Conservation (phyloP, 163 green algal genomes). For the Chlamydomonas reinhardtii region DNA sequence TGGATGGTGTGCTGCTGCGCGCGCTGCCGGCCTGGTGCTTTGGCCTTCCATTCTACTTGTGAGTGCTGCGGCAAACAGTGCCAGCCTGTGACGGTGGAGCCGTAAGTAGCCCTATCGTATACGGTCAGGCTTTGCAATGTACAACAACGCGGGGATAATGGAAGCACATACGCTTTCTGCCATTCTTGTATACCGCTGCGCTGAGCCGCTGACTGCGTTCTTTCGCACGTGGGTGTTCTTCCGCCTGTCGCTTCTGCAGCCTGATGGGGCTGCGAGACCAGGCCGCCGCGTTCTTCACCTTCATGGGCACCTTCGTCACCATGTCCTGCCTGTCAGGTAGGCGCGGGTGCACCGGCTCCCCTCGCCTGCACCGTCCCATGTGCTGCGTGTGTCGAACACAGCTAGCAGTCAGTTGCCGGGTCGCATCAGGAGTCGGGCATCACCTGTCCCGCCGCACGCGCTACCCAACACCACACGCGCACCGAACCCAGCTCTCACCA, state of each 20-base stretch:
- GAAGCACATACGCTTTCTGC: too few relatives aligned
- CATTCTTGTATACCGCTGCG: too few relatives aligned
- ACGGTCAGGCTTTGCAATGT: too few relatives aligned
- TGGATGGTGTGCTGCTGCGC: conserved; percentile 75
- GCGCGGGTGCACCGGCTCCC: background rate
- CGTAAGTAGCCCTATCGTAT: background rate
- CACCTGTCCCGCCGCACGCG: background rate
- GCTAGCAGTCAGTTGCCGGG: too few relatives aligned
- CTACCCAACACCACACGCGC: background rate
- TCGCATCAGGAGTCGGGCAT: too few relatives aligned
- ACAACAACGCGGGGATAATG: too few relatives aligned
- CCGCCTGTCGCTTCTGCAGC: background rate
- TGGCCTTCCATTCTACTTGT: conserved; percentile 69
- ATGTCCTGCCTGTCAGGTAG: conserved; percentile 61
- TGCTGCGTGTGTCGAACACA: too few relatives aligned
- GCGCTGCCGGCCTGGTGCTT: conserved; percentile 66
- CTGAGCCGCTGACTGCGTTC: background rate
- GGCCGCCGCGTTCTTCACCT: conserved; percentile 66
- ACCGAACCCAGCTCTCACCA: background rate
- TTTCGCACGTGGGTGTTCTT: too few relatives aligned
- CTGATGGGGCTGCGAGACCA: conserved; percentile 62
- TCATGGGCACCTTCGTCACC: conserved; percentile 67
- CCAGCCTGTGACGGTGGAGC: background rate
- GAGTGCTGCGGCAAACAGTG: background rate
- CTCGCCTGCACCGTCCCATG: too few relatives aligned